A percentile compares a stretch with the other conserved stretches of the same genome.
These are phyloP conservation scores for Solidago caesia DNA, from an alignment of 129 eudicot species.

Conservation along the genomic window DNA sequence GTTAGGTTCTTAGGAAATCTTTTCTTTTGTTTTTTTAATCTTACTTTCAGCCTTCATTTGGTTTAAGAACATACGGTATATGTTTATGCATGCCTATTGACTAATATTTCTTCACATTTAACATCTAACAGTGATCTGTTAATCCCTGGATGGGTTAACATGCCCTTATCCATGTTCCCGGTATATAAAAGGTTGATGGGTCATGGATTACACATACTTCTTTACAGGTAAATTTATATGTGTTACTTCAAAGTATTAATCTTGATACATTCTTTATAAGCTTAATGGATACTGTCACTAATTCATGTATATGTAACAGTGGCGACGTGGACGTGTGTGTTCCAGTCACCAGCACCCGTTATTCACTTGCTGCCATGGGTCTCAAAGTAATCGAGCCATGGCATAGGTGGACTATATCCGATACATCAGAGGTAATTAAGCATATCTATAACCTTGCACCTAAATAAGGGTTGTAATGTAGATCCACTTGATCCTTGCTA, in stretches of 20 bases:
- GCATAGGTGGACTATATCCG: background rate
- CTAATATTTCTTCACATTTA: background rate
- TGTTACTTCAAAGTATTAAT: background rate
- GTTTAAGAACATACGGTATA: too few species aligned
- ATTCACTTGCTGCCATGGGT: background rate
- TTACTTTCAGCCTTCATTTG: too few species aligned
- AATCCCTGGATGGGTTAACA: background rate
- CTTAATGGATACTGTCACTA: background rate
- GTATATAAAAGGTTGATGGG: slow-evolving; percentile 1
- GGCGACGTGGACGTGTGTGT: background rate
- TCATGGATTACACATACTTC: slow-evolving; percentile 3
- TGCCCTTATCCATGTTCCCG: background rate
- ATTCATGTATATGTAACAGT: background rate
- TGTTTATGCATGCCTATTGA: background rate
- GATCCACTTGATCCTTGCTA: too few species aligned
- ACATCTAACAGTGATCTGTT: background rate
- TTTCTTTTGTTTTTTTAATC: background rate
- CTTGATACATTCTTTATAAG: background rate
- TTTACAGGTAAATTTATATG: slow-evolving; percentile 3
- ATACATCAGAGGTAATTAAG: background rate
- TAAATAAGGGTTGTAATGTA: too few species aligned
- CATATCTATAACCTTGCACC: background rate
- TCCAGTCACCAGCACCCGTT: background rate
- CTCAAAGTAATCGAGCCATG: slow-evolving; percentile 1
- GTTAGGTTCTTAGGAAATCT: background rate